Percentiles rank a stretch among this genome's conserved stretches.
Conservation (phyloP, 1,139 yeast species). For the Magnusiomyces paraingens region DNA sequence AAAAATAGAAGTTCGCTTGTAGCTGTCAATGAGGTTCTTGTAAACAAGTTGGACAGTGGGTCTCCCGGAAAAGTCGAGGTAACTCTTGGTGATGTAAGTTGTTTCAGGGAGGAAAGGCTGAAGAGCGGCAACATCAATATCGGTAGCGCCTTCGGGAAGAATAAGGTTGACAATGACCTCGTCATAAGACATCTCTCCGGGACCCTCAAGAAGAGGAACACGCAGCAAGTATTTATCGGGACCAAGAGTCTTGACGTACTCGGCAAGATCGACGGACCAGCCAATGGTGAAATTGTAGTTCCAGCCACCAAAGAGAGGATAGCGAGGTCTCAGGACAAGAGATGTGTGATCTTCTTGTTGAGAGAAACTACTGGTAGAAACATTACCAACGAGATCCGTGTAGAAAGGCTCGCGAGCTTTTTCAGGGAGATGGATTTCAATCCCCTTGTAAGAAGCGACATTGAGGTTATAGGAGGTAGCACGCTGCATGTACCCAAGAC, state of each 20-base stretch:
- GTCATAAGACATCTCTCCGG: slow-evolving; percentile 58
- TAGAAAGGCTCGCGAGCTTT: slow-evolving; percentile 60
- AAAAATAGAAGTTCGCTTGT: slow-evolving; percentile 50
- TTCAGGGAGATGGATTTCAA: slow-evolving; percentile 49
- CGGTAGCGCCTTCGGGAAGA: slow-evolving; percentile 81
- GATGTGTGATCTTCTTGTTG: slow-evolving; percentile 22
- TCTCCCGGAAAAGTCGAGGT: slow-evolving; percentile 80
- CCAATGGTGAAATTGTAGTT: slow-evolving; percentile 91
- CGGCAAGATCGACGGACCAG: slow-evolving; percentile 61
- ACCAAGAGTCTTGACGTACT: slow-evolving; percentile 41
- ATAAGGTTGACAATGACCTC: slow-evolving; percentile 55
- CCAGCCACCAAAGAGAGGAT: slow-evolving; percentile 95
- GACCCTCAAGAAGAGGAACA: slow-evolving; percentile 71
- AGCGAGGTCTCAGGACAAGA: slow-evolving; percentile 73
- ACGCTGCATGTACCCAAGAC: slow-evolving; percentile 65
- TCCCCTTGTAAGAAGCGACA: slow-evolving; percentile 33
- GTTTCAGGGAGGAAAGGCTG: slow-evolving; percentile 32
- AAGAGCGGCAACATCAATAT: slow-evolving; percentile 19
- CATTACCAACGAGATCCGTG: slow-evolving; percentile 89
- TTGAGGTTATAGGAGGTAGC: slow-evolving; percentile 27
- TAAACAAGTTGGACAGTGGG: slow-evolving; percentile 63
- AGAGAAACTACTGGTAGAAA: slow-evolving; percentile 62
- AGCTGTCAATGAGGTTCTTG: slow-evolving; percentile 63
- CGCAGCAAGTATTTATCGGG: slow-evolving; percentile 54
- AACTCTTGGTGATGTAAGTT: slow-evolving; percentile 38